Evolutionary conservation across 148 eudicot species (phyloP).

Genomic region (Rhododendron mucronatum): DNA sequence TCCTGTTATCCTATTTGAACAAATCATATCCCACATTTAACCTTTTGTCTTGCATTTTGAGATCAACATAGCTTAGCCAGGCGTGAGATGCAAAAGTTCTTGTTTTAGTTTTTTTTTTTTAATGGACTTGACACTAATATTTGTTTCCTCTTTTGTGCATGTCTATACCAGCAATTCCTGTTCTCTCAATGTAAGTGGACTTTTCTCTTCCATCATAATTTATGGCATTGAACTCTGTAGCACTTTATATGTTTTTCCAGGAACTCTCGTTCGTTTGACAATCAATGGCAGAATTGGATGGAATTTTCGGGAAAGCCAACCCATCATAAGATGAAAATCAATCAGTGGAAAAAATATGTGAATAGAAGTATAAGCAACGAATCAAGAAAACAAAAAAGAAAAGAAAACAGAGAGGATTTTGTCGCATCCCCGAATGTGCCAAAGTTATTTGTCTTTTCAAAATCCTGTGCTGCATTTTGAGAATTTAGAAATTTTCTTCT

Average conservation of each 20-base stretch:
- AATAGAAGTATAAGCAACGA: not conserved
- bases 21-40: not conserved
- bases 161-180: slow-evolving; percentile 77
- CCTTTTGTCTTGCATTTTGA: not conserved
- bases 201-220: slow-evolving; percentile 7
- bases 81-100: not conserved
- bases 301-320: not conserved
- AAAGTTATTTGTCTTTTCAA: not conserved
- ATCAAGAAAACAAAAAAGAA: not conserved
- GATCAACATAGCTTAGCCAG: not conserved
- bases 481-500: not conserved
- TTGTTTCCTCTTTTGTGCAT: slow-evolving; percentile 22
- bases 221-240: not conserved
- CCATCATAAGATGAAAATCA: not conserved
- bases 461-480: not conserved
- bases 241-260: not conserved
- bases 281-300: slow-evolving; percentile 3
- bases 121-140: slow-evolving; percentile 20
- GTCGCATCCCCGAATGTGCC: not conserved
- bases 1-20: not conserved
- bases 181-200: slow-evolving; percentile 84
- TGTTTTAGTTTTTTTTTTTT: not conserved
- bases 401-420: not conserved
- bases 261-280: not conserved
- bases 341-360: not conserved